These are phyloP conservation scores for Microcyclospora pomicola DNA, from an alignment of 2,329 filamentous ascomycete species.

Conservation along the genomic window DNA sequence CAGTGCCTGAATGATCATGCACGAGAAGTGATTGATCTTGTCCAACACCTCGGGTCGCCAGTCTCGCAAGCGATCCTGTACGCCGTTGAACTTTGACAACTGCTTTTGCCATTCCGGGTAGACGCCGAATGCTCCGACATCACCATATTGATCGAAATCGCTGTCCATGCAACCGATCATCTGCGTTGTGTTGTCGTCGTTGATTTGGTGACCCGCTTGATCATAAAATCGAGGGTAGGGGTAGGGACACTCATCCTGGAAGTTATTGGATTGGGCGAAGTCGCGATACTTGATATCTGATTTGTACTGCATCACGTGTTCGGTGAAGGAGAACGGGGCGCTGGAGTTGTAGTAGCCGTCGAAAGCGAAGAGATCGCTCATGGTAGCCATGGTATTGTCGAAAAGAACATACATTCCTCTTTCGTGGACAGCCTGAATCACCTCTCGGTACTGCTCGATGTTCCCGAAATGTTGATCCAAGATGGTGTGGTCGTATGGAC, in stretches of 20 bases:
- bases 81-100: constrained; percentile 51
- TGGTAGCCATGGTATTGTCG: constrained; percentile 52
- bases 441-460: constrained; percentile 43
- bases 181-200: constrained; percentile 31
- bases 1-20: constrained; percentile 47
- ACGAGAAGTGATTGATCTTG: constrained; percentile 47
- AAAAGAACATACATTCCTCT: constrained; percentile 52
- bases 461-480: constrained; percentile 50
- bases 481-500: constrained; percentile 44
- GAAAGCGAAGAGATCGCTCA: constrained; percentile 51
- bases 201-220: constrained; percentile 40
- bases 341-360: constrained; percentile 45
- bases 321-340: constrained; percentile 40
- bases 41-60: constrained; percentile 46
- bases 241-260: constrained; percentile 37
- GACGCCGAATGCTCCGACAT: constrained; percentile 49
- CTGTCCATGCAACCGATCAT: constrained; percentile 46
- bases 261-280: constrained; percentile 41
- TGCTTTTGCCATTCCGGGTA: constrained; percentile 51
- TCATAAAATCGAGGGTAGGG: constrained; percentile 49
- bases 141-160: constrained; percentile 51
- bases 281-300: constrained; percentile 41
- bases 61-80: constrained; percentile 52
- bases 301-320: constrained; percentile 48
- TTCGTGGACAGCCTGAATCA: constrained; percentile 46